These are phyloP conservation scores for Coniella vitis DNA, from an alignment of 2,329 filamentous ascomycete genomes.

Conservation along the genomic window DNA sequence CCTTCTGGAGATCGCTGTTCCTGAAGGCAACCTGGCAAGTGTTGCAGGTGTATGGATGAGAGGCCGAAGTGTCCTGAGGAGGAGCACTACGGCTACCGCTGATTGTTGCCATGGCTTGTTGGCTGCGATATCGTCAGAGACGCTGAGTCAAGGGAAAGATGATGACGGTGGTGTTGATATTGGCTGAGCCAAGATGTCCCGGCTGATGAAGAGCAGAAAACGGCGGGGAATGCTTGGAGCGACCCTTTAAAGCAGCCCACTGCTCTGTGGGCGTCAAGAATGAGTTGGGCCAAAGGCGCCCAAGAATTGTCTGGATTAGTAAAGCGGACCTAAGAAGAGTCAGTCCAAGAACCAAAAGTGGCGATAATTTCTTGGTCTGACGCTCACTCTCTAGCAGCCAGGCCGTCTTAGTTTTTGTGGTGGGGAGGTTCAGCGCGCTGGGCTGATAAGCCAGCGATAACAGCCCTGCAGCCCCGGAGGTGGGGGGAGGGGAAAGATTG, in stretches of 20 bases:
- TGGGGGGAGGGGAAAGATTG: neutral
- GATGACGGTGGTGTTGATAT: neutral
- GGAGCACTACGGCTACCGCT: constrained; percentile 29
- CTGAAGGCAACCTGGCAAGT: constrained; percentile 96
- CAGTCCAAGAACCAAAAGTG: constrained; percentile 1
- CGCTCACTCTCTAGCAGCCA: neutral
- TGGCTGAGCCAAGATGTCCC: too few species aligned
- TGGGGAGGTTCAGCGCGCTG: neutral
- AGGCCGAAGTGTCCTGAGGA: constrained; percentile 31
- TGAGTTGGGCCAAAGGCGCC: neutral
- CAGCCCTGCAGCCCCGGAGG: neutral
- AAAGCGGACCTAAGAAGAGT: constrained; percentile 2
- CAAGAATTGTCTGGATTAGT: constrained; percentile 6
- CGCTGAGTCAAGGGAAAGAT: neutral
- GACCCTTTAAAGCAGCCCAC: neutral
- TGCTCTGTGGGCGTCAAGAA: neutral
- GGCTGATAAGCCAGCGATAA: constrained; percentile 13
- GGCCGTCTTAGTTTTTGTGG: constrained; percentile 11
- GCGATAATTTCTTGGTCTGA: constrained; percentile 13
- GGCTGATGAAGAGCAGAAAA: too few species aligned
- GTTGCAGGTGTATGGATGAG: constrained; percentile 96
- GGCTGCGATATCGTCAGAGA: neutral
- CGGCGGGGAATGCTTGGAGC: too few species aligned
- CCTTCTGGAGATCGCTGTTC: constrained; percentile 84
- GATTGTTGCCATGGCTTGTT: constrained; percentile 42